A percentile compares a stretch with the other conserved stretches of the same genome.
Evolutionary conservation across 306 rosid species (phyloP).

Genomic region (Vigna mungo): DNA sequence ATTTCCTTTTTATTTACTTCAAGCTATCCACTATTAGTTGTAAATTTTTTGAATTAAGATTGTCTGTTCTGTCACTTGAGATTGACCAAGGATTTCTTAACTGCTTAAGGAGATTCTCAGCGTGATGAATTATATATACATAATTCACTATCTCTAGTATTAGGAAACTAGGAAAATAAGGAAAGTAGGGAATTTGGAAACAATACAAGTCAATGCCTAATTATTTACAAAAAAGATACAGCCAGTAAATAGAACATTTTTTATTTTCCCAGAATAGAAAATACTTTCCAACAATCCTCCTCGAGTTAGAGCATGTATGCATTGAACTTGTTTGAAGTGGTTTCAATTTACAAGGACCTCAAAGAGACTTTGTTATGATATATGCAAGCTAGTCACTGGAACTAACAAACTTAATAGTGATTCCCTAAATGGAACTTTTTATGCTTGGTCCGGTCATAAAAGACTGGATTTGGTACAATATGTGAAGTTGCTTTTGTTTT

Average conservation of each 20-base stretch:
- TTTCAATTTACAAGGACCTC: no score
- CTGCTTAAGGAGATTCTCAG: background rate
- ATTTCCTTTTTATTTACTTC: slow-evolving; percentile 23
- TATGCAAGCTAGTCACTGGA: no score
- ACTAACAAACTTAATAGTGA: no score
- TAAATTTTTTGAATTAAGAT: slow-evolving; percentile 18
- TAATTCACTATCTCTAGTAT: background rate
- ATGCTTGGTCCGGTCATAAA: background rate
- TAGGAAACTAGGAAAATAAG: slow-evolving; percentile 4
- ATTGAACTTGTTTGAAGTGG: no score
- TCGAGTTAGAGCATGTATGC: no score
- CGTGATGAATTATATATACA: background rate
- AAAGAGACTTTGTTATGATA: no score
- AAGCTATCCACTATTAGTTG: background rate
- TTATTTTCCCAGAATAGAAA: no score
- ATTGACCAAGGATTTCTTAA: background rate
- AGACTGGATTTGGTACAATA: background rate
- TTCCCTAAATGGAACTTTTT: no score
- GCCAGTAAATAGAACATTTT: no score
- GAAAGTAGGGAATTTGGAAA: background rate
- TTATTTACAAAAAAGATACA: background rate
- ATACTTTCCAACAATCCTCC: no score
- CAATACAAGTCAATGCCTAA: background rate
- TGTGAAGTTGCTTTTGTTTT: background rate
- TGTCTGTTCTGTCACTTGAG: slow-evolving; percentile 6